phyloP scores from a whole-genome alignment of 2,329 filamentous ascomycete species.

The Pseudovirgaria hyperparasitica region DNA sequence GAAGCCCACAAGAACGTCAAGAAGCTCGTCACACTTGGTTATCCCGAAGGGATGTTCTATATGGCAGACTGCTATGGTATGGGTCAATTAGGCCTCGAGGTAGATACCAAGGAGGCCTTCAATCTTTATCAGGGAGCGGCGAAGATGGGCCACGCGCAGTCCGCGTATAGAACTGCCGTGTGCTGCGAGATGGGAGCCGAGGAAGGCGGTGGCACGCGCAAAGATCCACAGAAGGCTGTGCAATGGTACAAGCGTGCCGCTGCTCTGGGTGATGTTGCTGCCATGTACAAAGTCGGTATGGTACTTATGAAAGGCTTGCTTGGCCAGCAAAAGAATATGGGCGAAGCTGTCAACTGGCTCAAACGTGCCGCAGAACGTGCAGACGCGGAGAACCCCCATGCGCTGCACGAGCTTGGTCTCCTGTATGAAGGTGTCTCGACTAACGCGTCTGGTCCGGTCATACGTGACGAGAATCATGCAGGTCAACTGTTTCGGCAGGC shows the following conservation, averaged over 20 bases:
- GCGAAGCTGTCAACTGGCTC: slow-evolving; percentile 82
- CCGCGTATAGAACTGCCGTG: slow-evolving; percentile 88
- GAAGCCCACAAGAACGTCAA: slow-evolving; percentile 88
- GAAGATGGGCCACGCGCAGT: slow-evolving; percentile 72
- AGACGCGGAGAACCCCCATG: slow-evolving; percentile 83
- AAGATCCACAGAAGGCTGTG: slow-evolving; percentile 84
- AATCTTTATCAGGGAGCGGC: slow-evolving; percentile 86
- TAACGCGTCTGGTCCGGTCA: slow-evolving; percentile 46
- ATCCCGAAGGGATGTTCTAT: slow-evolving; percentile 84
- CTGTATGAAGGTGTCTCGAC: slow-evolving; percentile 55
- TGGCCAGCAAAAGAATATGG: slow-evolving; percentile 70
- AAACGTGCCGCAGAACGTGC: slow-evolving; percentile 85
- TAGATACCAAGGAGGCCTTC: slow-evolving; percentile 87
- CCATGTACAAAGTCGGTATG: slow-evolving; percentile 98
- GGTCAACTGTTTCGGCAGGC: slow-evolving; percentile 73
- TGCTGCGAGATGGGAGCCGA: slow-evolving; percentile 95
- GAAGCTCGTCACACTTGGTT: slow-evolving; percentile 62
- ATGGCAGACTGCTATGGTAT: slow-evolving; percentile 81
- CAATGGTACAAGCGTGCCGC: slow-evolving; percentile 97
- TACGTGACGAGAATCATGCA: slow-evolving; percentile 73
- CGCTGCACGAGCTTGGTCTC: slow-evolving; percentile 71
- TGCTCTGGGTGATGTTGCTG: slow-evolving; percentile 75
- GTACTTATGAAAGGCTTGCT: slow-evolving; percentile 86
- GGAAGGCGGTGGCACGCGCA: slow-evolving; percentile 82
- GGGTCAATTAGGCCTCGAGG: slow-evolving; percentile 63